Base-by-base conservation (phyloP, 2,329 filamentous ascomycete species). In the Cladophialophora exuberans region DNA sequence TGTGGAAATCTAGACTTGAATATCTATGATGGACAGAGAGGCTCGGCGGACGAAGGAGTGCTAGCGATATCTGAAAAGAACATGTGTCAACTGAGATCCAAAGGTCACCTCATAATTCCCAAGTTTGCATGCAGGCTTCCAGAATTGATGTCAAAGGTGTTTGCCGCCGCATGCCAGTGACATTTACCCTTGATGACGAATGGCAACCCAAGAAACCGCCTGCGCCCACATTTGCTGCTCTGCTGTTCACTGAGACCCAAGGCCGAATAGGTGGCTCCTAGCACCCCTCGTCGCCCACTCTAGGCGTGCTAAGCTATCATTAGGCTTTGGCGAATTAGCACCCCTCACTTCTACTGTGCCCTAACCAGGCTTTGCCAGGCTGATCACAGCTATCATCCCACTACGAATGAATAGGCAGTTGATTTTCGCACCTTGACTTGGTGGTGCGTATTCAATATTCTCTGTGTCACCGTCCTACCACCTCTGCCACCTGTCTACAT, bases 61-160 rank as follows among this genome's bases (percentile, higher is more conserved):
- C n/a, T n/a, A n/a, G n/a, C n/a, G n/a, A n/a, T n/a, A n/a, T n/a
- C n/a, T n/a, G n/a, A n/a, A n/a, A n/a, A n/a, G n/a, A n/a, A n/a
- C n/a, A n/a, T n/a, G n/a, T n/a, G n/a, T n/a, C n/a, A n/a, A n/a
- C n/a, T n/a, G n/a, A 23, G n/a, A 42, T 25, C 39, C 18, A 42
- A 25, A 23, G 39, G 39, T 25, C 39, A 26, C 23, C 23, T 42
- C 39, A 42, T 42, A 25, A 20, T 7, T 23, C n/a, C n/a, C n/a
- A n/a, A n/a, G n/a, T n/a, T n/a, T n/a, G n/a, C 35, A 42, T 49
- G 33, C 46, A 49, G 46, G 23, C 46, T 49, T 39, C 35, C 17
- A 49, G 46, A 41, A 49, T 31, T 39, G 46, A 49, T 22, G 46
- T 49, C 46, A 49, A 42, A 30, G 23, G 45, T 36, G 44, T 48